Evolutionary conservation across 495 filamentous ascomycete species (phyloP).

Genomic region (Daldinia concentrica): DNA sequence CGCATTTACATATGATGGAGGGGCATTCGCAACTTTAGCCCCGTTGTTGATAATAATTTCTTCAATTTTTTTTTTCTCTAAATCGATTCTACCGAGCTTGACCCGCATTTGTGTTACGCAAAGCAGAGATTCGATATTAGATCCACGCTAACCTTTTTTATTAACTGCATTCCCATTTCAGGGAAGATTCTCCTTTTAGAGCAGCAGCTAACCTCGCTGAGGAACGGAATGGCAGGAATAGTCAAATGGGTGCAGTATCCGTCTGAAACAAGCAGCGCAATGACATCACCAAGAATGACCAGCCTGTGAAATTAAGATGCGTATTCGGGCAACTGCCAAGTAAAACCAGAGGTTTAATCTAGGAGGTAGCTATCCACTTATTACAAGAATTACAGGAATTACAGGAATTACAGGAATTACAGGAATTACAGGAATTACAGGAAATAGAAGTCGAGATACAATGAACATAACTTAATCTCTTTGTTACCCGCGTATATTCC

Average conservation of each 20-base stretch:
- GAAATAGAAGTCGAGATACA: not conserved
- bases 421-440: not conserved
- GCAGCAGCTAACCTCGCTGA: constrained; percentile 1
- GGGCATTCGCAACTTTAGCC: constrained; percentile 36
- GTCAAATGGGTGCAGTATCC: constrained; percentile 3
- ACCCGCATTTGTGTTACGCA: constrained; percentile 29
- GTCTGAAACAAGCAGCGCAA: constrained; percentile 28
- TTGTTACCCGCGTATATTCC: constrained; percentile 3
- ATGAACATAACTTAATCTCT: not conserved
- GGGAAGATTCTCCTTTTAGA: not conserved
- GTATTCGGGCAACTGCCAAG: constrained; percentile 2
- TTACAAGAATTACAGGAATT: not conserved
- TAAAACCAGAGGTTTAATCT: not conserved
- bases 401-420: not conserved
- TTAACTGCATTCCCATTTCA: constrained; percentile 9
- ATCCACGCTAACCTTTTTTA: constrained; percentile 20
- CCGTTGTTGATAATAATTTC: constrained; percentile 25
- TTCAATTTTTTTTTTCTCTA: constrained; percentile 9
- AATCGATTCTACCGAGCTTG: constrained; percentile 38
- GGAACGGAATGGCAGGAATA: constrained; percentile 16
- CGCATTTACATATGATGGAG: constrained; percentile 29
- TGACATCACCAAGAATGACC: constrained; percentile 36
- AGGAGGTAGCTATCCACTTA: constrained; percentile 26
- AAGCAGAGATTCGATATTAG: constrained; percentile 5
- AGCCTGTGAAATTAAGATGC: constrained; percentile 27